A percentile compares a stretch with the other conserved stretches of the same genome.
Conservation (phyloP, 1,284 basidiomycete species). For the Porodaedalea pini region DNA sequence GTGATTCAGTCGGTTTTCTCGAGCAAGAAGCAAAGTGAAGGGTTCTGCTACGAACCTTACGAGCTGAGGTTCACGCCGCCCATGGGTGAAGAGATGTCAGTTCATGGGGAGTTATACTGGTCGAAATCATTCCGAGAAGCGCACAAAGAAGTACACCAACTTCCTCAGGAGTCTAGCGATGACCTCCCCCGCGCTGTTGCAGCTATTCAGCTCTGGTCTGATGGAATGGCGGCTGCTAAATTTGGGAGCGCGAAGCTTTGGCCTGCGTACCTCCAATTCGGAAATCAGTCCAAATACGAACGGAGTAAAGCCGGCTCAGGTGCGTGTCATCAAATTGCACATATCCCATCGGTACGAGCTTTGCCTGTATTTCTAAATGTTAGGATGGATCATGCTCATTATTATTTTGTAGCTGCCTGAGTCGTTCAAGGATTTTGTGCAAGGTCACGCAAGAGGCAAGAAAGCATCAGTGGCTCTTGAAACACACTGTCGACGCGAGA, state of each 20-base stretch:
- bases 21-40: not conserved
- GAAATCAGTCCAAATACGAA: slow-evolving; percentile 34
- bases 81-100: not conserved
- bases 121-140: slow-evolving; percentile 19
- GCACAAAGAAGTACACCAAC: slow-evolving; percentile 15
- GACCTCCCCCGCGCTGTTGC: slow-evolving; percentile 21
- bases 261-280: slow-evolving; percentile 34
- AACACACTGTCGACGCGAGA: slow-evolving; percentile 30
- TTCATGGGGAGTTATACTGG: slow-evolving; percentile 23
- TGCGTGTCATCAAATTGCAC: slow-evolving; percentile 33
- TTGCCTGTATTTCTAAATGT: not conserved
- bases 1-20: slow-evolving; percentile 9
- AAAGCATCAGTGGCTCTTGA: slow-evolving; percentile 24
- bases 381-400: not conserved
- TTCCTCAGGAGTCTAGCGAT: not conserved
- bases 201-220: slow-evolving; percentile 33
- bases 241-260: slow-evolving; percentile 33
- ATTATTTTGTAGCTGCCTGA: not conserved
- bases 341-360: slow-evolving; percentile 32
- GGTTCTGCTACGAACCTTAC: slow-evolving; percentile 18
- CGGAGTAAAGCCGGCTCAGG: not conserved
- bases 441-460: slow-evolving; percentile 22
- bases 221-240: slow-evolving; percentile 32
- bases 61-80: not conserved
- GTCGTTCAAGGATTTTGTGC: slow-evolving; percentile 25